Evolutionary conservation across 768 basidiomycete species (phyloP).

Genomic region (Hydnum rufescens): DNA sequence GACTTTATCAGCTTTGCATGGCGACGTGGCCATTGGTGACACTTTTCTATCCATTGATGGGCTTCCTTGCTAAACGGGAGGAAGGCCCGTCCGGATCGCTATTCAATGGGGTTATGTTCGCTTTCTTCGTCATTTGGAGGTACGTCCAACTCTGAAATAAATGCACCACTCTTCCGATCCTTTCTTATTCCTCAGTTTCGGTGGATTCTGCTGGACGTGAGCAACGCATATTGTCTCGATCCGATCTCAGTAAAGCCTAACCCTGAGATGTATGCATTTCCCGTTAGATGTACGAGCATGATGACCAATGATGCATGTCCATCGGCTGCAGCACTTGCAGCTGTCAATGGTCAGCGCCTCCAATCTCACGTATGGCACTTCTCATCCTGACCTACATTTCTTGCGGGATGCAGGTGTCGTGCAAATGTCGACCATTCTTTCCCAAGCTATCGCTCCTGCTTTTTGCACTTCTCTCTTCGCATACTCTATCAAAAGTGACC

Average conservation of each 20-base stretch:
- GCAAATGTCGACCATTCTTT: background rate
- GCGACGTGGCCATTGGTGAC: background rate
- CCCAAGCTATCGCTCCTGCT: background rate
- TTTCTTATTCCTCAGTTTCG: background rate
- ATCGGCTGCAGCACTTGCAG: background rate
- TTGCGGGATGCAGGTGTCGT: background rate
- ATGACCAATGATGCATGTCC: background rate
- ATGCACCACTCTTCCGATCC: background rate
- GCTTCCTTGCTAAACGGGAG: too few species aligned
- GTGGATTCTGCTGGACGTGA: slow-evolving; percentile 1
- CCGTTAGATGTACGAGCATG: background rate
- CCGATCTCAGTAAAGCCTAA: background rate
- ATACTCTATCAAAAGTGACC: background rate
- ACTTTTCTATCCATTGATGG: background rate
- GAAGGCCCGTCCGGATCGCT: too few species aligned
- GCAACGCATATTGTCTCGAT: background rate
- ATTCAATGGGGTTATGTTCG: background rate
- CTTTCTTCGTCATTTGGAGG: background rate
- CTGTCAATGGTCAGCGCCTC: background rate
- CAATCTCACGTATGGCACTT: background rate
- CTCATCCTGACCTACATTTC: background rate
- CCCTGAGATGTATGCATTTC: too few species aligned
- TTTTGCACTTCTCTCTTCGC: background rate
- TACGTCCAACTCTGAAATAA: background rate
- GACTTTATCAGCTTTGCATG: background rate